A percentile compares a stretch with the other conserved stretches of the same genome.
Conservation (phyloP, 2,329 filamentous ascomycete genomes). For the Diaporthe eres region DNA sequence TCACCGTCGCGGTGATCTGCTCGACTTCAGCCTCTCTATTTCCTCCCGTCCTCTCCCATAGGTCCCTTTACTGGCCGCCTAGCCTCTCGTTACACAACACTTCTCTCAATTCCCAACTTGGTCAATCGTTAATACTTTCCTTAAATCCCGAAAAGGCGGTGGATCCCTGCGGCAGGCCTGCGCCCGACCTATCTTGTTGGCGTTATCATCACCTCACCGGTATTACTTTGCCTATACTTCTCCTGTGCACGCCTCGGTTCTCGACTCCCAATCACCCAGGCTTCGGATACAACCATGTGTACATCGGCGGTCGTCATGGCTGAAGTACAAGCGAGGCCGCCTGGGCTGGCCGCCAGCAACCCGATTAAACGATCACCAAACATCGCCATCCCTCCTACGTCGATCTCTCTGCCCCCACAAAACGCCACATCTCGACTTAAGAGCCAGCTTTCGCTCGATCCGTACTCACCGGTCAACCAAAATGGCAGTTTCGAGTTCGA, state of each 20-base stretch:
- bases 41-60: constrained; percentile 29
- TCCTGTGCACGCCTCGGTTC: constrained; percentile 1
- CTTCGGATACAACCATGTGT: neutral
- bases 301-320: constrained; percentile 43
- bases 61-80: constrained; percentile 25
- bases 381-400: constrained; percentile 42
- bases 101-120: constrained; percentile 28
- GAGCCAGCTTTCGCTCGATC: constrained; percentile 68
- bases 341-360: constrained; percentile 43
- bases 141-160: constrained; percentile 20
- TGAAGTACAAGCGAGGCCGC: constrained; percentile 46
- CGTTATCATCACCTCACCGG: constrained; percentile 1
- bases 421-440: constrained; percentile 50
- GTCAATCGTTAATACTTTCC: constrained; percentile 32
- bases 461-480: constrained; percentile 89
- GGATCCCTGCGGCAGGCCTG: constrained; percentile 34
- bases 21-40: constrained; percentile 32
- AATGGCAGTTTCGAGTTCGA: constrained; percentile 98
- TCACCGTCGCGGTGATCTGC: constrained; percentile 19
- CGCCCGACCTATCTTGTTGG: constrained; percentile 12
- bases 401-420: constrained; percentile 48
- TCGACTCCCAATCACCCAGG: neutral
- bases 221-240: neutral
- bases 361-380: constrained; percentile 41
- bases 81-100: constrained; percentile 36